A percentile compares a stretch with the other conserved stretches of the same genome.
These are phyloP conservation scores for Phlyctochytrium arcticum DNA, from an alignment of 192 early-diverging fungal species.

Conservation along the genomic window DNA sequence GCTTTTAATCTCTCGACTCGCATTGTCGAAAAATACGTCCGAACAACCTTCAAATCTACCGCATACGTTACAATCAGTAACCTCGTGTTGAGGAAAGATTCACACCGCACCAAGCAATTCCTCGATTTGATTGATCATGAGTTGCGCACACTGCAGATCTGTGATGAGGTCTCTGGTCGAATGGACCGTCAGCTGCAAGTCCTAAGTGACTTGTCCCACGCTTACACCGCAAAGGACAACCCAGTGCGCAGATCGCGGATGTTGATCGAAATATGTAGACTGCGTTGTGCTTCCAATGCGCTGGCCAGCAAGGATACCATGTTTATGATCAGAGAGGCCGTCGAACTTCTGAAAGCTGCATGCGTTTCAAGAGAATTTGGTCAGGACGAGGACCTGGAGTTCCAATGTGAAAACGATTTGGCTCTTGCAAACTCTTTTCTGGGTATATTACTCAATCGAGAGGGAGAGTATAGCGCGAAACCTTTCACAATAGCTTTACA, in stretches of 20 bases:
- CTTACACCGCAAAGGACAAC: too few species aligned
- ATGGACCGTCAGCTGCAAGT: too few species aligned
- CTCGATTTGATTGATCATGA: too few species aligned
- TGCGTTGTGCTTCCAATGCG: slow-evolving; percentile 8
- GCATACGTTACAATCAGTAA: too few species aligned
- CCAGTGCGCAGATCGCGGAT: slow-evolving; percentile 37
- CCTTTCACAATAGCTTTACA: slow-evolving; percentile 52
- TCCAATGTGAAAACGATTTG: slow-evolving; percentile 40
- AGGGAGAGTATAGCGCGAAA: slow-evolving; percentile 20
- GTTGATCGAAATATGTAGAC: neutral
- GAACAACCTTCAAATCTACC: too few species aligned
- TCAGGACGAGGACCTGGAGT: slow-evolving; percentile 7
- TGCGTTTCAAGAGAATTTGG: slow-evolving; percentile 35
- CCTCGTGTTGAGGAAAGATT: too few species aligned
- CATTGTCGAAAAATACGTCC: neutral
- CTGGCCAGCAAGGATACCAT: neutral
- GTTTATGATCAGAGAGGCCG: slow-evolving; percentile 1
- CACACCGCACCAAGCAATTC: too few species aligned
- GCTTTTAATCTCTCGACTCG: too few species aligned
- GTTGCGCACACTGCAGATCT: too few species aligned
- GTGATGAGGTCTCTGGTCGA: too few species aligned
- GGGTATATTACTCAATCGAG: slow-evolving; percentile 46
- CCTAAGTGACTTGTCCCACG: too few species aligned
- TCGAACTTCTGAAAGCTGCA: slow-evolving; percentile 20
- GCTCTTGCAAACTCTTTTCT: slow-evolving; percentile 57